Conservation (phyloP, 2,329 filamentous ascomycete species). For the Tolypocladium tropicale region DNA sequence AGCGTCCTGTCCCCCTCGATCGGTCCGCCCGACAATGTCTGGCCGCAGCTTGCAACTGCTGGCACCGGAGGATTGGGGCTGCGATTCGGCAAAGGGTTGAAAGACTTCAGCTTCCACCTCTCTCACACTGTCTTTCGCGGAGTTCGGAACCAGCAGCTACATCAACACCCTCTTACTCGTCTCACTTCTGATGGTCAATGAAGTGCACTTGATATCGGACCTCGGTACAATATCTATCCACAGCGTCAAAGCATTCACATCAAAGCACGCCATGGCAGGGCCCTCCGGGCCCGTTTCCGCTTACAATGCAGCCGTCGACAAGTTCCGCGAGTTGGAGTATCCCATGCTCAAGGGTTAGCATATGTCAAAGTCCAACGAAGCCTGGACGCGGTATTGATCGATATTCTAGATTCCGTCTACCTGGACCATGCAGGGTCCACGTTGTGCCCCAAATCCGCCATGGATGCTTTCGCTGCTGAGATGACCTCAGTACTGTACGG, state of each 20-base stretch:
- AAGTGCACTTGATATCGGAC: neutral
- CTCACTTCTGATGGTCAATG: neutral
- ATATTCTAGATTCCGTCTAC: conserved; percentile 55
- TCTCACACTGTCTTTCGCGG: neutral
- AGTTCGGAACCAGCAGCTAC: neutral
- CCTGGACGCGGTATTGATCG: neutral
- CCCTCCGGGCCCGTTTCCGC: conserved; percentile 21
- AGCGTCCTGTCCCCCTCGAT: neutral
- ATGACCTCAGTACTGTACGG: conserved; percentile 74
- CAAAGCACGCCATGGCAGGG: neutral
- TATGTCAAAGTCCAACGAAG: neutral
- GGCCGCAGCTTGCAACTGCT: neutral
- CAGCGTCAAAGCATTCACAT: neutral
- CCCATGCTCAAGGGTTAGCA: conserved; percentile 56
- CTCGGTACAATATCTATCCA: neutral
- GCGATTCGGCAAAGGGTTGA: neutral
- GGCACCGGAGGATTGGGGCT: neutral
- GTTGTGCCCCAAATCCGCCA: conserved; percentile 65
- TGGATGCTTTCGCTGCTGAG: conserved; percentile 70
- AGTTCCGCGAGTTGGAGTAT: conserved; percentile 49
- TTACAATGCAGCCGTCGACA: conserved; percentile 52
- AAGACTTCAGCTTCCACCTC: neutral
- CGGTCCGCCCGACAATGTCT: neutral
- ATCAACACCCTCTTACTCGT: neutral
- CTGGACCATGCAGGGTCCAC: conserved; percentile 97